phyloP scores from a whole-genome alignment of 116 monocot species.

The Iris pallida region DNA sequence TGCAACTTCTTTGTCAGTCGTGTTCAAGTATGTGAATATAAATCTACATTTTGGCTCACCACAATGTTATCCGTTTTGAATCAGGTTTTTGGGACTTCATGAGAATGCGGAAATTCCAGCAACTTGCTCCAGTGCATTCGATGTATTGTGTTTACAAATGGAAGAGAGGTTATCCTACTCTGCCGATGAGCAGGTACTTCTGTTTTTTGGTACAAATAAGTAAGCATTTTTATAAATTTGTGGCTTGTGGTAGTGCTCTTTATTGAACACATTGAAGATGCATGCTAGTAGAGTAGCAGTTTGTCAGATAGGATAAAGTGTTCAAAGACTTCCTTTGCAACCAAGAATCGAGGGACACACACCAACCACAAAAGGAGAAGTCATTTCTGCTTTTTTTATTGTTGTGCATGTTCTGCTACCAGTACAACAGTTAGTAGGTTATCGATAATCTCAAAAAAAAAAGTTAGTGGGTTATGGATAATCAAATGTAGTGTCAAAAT shows the following conservation, averaged over 20 bases:
- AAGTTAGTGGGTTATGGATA: no score
- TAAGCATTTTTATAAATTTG: neutral
- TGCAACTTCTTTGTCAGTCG: no score
- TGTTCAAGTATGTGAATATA: neutral
- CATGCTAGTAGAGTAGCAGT: neutral
- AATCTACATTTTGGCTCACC: neutral
- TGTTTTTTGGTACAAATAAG: neutral
- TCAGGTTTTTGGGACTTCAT: slow-evolving; percentile 88
- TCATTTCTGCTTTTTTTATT: no score
- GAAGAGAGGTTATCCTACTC: slow-evolving; percentile 77
- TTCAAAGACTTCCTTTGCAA: no score
- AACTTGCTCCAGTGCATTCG: slow-evolving; percentile 72
- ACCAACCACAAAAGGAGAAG: no score
- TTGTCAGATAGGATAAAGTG: no score
- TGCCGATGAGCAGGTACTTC: slow-evolving; percentile 57
- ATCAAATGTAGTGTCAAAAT: no score
- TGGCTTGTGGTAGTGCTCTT: neutral
- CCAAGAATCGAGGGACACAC: no score
- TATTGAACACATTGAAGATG: neutral
- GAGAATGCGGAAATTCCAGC: slow-evolving; percentile 60
- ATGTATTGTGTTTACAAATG: slow-evolving; percentile 75
- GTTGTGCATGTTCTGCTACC: no score
- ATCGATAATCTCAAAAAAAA: no score
- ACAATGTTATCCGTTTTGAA: neutral
- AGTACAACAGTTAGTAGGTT: no score